Percentiles rank a stretch among this genome's conserved stretches.
phyloP scores from a whole-genome alignment of 371 early-diverging fungal genomes.

The Encephalitozoon romaleae region DNA sequence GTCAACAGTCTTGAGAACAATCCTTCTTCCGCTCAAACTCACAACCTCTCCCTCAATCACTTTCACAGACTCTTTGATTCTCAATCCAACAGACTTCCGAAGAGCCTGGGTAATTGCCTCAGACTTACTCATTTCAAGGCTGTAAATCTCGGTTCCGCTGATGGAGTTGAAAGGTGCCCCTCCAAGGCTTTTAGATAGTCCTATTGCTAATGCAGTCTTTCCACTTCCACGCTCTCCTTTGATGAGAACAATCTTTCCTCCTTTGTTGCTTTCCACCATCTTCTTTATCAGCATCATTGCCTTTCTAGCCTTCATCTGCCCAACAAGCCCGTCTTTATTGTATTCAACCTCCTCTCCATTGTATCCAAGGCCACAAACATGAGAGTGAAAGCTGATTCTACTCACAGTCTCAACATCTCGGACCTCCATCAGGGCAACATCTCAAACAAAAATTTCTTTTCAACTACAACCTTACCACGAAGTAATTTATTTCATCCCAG shows the following conservation, averaged over 20 bases:
- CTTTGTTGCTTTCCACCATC: slow-evolving; percentile 64
- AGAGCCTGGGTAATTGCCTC: slow-evolving; percentile 94
- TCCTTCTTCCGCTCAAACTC: slow-evolving; percentile 76
- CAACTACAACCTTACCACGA: background rate
- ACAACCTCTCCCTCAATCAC: slow-evolving; percentile 97
- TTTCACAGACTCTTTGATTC: slow-evolving; percentile 91
- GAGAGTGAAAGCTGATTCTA: slow-evolving; percentile 78
- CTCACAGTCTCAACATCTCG: slow-evolving; percentile 10
- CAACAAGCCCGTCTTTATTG: slow-evolving; percentile 77
- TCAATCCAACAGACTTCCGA: slow-evolving; percentile 82
- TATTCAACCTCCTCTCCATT: slow-evolving; percentile 71
- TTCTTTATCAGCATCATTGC: slow-evolving; percentile 72
- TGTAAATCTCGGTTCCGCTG: slow-evolving; percentile 88
- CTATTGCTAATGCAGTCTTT: slow-evolving; percentile 70
- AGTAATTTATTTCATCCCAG: slow-evolving; percentile 8
- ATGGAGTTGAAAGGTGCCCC: slow-evolving; percentile 89
- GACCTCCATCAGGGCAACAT: slow-evolving; percentile 21
- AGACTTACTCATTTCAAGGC: slow-evolving; percentile 89
- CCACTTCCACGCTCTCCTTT: slow-evolving; percentile 88
- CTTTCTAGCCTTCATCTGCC: slow-evolving; percentile 80
- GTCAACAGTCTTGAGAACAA: slow-evolving; percentile 93
- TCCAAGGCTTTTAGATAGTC: slow-evolving; percentile 79
- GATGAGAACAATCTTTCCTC: slow-evolving; percentile 81
- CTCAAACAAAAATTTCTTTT: background rate
- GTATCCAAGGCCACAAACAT: slow-evolving; percentile 72